Percentiles rank a stretch among this genome's conserved stretches.
Conservation (phyloP, 176 grass and related monocot species). For the Carex pumila region DNA sequence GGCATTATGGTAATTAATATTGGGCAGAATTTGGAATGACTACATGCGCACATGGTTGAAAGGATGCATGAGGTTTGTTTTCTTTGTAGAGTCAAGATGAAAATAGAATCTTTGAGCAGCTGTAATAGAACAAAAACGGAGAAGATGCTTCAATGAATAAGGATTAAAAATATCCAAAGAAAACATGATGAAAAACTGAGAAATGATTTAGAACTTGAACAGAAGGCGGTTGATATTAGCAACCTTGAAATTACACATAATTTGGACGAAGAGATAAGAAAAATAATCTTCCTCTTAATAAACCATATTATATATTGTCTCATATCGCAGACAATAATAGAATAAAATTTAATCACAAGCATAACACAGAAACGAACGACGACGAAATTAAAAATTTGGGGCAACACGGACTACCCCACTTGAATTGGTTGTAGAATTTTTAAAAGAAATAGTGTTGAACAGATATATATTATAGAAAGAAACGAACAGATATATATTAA, state of each 20-base stretch:
- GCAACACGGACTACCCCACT: background rate
- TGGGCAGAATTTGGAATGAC: background rate
- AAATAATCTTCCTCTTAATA: slow-evolving; percentile 2
- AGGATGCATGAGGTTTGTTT: background rate
- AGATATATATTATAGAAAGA: background rate
- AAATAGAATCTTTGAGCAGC: slow-evolving; percentile 1
- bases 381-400: slow-evolving; percentile 8
- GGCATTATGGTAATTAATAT: slow-evolving; percentile 15
- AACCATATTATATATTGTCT: background rate
- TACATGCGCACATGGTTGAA: slow-evolving; percentile 17
- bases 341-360: slow-evolving; percentile 10
- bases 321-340: background rate
- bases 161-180: background rate
- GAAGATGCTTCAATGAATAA: background rate
- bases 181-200: background rate
- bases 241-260: background rate
- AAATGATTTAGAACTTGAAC: background rate
- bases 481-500: too few relatives aligned
- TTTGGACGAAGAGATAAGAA: background rate
- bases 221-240: background rate
- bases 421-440: background rate
- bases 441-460: too few relatives aligned
- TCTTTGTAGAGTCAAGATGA: background rate
- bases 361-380: slow-evolving; percentile 8
- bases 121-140: background rate